phyloP scores from a whole-genome alignment of 176 grass and related monocot genomes.

The Paspalum notatum region DNA sequence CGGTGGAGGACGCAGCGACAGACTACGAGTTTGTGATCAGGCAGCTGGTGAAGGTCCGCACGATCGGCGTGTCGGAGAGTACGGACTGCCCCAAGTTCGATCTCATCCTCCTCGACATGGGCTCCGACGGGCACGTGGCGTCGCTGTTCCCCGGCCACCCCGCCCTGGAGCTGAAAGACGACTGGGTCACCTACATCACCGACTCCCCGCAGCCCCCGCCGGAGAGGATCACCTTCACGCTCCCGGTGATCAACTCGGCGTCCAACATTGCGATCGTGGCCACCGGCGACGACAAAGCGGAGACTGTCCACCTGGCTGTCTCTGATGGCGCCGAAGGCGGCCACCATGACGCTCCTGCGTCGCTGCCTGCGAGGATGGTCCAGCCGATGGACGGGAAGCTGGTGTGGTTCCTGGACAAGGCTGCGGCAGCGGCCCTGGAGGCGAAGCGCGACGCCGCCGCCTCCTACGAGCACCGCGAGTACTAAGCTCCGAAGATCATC shows the following conservation, averaged over 20 bases:
- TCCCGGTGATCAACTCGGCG: constrained; percentile 89
- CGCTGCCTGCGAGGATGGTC: constrained; percentile 63
- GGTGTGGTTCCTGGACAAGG: constrained; percentile 85
- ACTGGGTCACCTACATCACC: constrained; percentile 87
- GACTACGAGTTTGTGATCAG: constrained; percentile 87
- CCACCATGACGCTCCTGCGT: constrained; percentile 15
- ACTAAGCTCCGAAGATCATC: constrained; percentile 10
- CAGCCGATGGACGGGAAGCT: constrained; percentile 70
- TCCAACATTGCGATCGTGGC: constrained; percentile 74
- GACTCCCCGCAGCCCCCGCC: constrained; percentile 77
- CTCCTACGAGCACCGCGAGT: constrained; percentile 12
- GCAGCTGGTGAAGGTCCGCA: constrained; percentile 81
- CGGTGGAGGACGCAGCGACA: constrained; percentile 67
- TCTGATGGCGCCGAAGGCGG: constrained; percentile 13
- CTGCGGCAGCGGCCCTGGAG: constrained; percentile 54
- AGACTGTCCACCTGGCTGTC: constrained; percentile 43
- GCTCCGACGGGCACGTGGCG: constrained; percentile 78
- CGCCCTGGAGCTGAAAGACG: constrained; percentile 59
- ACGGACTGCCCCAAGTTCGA: constrained; percentile 88
- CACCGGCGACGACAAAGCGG: constrained; percentile 59
- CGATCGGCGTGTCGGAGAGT: constrained; percentile 65
- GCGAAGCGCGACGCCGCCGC: not conserved
- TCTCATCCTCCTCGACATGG: constrained; percentile 75
- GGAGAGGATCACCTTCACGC: constrained; percentile 90
- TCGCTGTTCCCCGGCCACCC: constrained; percentile 76